Percentiles rank a stretch among this genome's conserved stretches.
Evolutionary conservation across 1,139 yeast species (phyloP).

Genomic region (Candida sp.): DNA sequence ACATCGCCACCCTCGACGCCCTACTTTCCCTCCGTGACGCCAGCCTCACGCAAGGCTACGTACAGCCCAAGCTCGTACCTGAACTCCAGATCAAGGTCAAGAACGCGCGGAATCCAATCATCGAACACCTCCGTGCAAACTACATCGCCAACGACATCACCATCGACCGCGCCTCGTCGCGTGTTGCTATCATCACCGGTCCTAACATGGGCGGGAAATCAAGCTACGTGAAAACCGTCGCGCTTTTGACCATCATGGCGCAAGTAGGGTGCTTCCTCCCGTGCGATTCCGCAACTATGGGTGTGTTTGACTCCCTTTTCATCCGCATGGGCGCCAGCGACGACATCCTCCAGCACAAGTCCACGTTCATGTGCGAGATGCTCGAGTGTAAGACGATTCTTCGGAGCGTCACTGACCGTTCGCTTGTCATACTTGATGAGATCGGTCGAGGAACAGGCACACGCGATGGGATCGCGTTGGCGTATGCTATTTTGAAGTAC

Average conservation of each 20-base stretch:
- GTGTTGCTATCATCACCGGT: conserved; percentile 63
- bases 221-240: conserved; percentile 69
- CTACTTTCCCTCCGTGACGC: conserved; percentile 72
- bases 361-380: conserved; percentile 81
- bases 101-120: conserved; percentile 80
- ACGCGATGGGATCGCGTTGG: conserved; percentile 87
- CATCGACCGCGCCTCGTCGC: conserved; percentile 45
- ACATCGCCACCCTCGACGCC: conserved; percentile 73
- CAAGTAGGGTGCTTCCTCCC: conserved; percentile 53
- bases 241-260: conserved; percentile 56
- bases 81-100: conserved; percentile 55
- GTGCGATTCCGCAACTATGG: conserved; percentile 50
- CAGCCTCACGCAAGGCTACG: conserved; percentile 51
- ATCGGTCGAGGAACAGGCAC: conserved; percentile 92
- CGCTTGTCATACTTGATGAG: conserved; percentile 81
- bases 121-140: conserved; percentile 54
- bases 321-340: conserved; percentile 79
- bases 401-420: conserved; percentile 43
- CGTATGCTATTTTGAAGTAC: conserved; percentile 74
- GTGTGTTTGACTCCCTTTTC: conserved; percentile 61
- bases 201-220: conserved; percentile 82
- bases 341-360: conserved; percentile 67
- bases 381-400: conserved; percentile 66
- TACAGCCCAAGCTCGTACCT: conserved; percentile 56
- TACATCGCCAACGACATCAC: conserved; percentile 76